Evolutionary conservation across 768 basidiomycete species (phyloP).

Genomic region (Candolleomyces aberdarensis): DNA sequence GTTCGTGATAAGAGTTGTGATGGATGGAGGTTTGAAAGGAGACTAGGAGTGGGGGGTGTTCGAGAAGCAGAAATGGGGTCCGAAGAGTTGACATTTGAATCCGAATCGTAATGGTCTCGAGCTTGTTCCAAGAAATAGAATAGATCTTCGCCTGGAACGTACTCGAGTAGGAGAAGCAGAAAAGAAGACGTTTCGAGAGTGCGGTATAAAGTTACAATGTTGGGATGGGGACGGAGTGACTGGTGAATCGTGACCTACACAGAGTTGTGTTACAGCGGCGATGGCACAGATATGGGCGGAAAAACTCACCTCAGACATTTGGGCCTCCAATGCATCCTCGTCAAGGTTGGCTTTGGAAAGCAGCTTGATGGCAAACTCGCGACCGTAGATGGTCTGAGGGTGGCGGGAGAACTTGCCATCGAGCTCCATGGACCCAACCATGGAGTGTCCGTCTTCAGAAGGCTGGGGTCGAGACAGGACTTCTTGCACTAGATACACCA

Average conservation of each 20-base stretch:
- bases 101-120: slow-evolving; percentile 75
- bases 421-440: slow-evolving; percentile 53
- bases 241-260: slow-evolving; percentile 89
- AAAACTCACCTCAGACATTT: slow-evolving; percentile 78
- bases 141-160: slow-evolving; percentile 94
- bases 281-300: slow-evolving; percentile 9
- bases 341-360: slow-evolving; percentile 92
- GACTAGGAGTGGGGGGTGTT: slow-evolving; percentile 91
- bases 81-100: slow-evolving; percentile 31
- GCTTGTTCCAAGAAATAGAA: slow-evolving; percentile 98
- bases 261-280: slow-evolving; percentile 12
- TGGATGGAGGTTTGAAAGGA: slow-evolving; percentile 80
- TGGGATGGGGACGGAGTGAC: slow-evolving; percentile 82
- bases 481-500: slow-evolving; percentile 89
- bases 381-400: slow-evolving; percentile 57
- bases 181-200: slow-evolving; percentile 92
- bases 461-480: slow-evolving; percentile 47
- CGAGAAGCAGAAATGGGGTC: slow-evolving; percentile 46
- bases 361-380: slow-evolving; percentile 94
- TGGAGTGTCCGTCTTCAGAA: slow-evolving; percentile 56
- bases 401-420: slow-evolving; percentile 34
- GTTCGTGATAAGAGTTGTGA: slow-evolving; percentile 81
- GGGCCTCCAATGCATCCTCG: slow-evolving; percentile 81
- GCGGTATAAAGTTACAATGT: slow-evolving; percentile 92
- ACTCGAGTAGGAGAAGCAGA: slow-evolving; percentile 90